Conservation (phyloP, 2,329 filamentous ascomycete genomes). For the Fusarium hostae region DNA sequence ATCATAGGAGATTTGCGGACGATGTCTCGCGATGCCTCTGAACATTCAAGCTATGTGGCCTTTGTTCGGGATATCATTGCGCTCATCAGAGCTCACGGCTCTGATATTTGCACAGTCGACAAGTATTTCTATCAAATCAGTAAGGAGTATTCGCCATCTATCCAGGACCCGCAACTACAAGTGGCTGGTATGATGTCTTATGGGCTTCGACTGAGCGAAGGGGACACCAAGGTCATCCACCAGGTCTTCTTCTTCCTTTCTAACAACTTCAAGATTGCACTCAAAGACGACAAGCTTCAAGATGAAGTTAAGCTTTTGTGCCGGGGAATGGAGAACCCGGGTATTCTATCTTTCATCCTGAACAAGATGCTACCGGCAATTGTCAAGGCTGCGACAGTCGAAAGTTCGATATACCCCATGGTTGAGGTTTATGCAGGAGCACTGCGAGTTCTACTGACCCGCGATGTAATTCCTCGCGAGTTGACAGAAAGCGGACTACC, state of each 20-base stretch:
- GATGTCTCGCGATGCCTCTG: conserved; percentile 49
- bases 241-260: conserved; percentile 68
- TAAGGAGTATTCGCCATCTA: conserved; percentile 65
- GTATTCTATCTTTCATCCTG: conserved; percentile 60
- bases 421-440: conserved; percentile 62
- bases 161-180: conserved; percentile 66
- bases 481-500: conserved; percentile 49
- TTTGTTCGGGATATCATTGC: conserved; percentile 65
- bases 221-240: conserved; percentile 58
- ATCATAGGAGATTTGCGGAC: conserved; percentile 62
- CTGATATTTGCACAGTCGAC: conserved; percentile 65
- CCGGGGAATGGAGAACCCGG: conserved; percentile 59
- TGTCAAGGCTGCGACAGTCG: conserved; percentile 52
- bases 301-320: conserved; percentile 59
- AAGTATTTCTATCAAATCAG: conserved; percentile 67
- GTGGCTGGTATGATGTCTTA: conserved; percentile 66
- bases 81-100: conserved; percentile 64
- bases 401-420: conserved; percentile 57
- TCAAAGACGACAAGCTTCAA: conserved; percentile 60
- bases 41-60: conserved; percentile 60
- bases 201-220: conserved; percentile 64
- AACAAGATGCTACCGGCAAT: conserved; percentile 66
- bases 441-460: conserved; percentile 51
- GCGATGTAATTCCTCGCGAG: conserved; percentile 51
- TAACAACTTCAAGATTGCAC: conserved; percentile 66